These are phyloP conservation scores for Microstroma glucosiphilum DNA, from an alignment of 1,284 basidiomycete genomes.

Conservation along the genomic window DNA sequence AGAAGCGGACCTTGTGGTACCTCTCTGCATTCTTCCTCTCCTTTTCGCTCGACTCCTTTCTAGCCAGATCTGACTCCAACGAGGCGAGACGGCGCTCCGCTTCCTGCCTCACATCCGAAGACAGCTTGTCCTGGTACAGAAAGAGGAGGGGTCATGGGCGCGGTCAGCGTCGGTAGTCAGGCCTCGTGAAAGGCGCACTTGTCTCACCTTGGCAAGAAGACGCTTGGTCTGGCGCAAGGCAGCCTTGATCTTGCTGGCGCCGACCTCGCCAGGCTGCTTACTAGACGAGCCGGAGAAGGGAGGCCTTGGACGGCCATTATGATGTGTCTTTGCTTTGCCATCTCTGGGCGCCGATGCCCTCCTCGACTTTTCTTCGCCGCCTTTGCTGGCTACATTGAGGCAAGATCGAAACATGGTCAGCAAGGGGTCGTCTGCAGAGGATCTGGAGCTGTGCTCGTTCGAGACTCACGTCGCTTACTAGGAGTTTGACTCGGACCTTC, in stretches of 20 bases:
- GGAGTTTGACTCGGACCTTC: too few relatives aligned
- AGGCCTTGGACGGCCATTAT: not conserved
- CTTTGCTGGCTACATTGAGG: too few relatives aligned
- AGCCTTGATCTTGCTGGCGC: slow-evolving; percentile 10
- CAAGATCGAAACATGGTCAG: too few relatives aligned
- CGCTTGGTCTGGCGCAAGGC: slow-evolving; percentile 8
- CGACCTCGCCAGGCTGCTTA: not conserved
- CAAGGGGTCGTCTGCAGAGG: too few relatives aligned
- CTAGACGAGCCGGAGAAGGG: not conserved
- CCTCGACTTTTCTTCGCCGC: too few relatives aligned
- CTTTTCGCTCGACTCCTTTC: slow-evolving; percentile 12
- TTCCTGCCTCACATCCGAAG: slow-evolving; percentile 31
- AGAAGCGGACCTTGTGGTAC: slow-evolving; percentile 35
- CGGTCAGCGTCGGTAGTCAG: too few relatives aligned
- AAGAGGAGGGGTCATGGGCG: too few relatives aligned
- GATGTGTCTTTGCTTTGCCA: not conserved
- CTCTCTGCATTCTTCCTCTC: slow-evolving; percentile 22
- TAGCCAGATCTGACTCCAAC: slow-evolving; percentile 26
- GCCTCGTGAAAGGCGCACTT: too few relatives aligned
- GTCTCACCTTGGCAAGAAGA: slow-evolving; percentile 8
- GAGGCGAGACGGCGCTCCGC: slow-evolving; percentile 32
- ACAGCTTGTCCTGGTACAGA: slow-evolving; percentile 18
- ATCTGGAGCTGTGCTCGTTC: too few relatives aligned
- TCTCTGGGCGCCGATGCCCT: not conserved
- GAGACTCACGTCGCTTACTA: too few relatives aligned